Percentiles rank a stretch among this genome's conserved stretches.
Conservation (phyloP, 345 rosid species). For the Citropsis articulata region DNA sequence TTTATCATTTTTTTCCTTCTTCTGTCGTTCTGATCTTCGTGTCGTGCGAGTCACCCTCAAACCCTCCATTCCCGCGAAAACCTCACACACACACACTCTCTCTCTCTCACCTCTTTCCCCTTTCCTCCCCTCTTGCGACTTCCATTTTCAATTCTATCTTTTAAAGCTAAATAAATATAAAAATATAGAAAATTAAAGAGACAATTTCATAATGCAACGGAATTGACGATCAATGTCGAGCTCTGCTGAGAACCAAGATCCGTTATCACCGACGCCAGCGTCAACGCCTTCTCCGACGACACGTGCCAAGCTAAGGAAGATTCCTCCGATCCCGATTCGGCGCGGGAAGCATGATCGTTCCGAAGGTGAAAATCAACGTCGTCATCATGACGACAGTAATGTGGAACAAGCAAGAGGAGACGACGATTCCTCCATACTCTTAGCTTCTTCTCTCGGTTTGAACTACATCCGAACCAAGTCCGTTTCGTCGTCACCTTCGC, state of each 20-base stretch:
- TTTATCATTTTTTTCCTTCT: not conserved
- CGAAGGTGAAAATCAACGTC: not conserved
- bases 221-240: slow-evolving; percentile 24
- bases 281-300: slow-evolving; percentile 22
- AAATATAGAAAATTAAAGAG: too few species aligned
- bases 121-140: slow-evolving; percentile 6
- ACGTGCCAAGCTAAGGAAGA: slow-evolving; percentile 56
- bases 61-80: slow-evolving; percentile 59
- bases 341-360: slow-evolving; percentile 22
- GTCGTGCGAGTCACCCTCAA: slow-evolving; percentile 24
- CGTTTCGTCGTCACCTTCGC: slow-evolving; percentile 41
- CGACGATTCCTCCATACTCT: slow-evolving; percentile 37
- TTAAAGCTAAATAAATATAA: not conserved
- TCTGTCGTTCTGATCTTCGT: too few species aligned
- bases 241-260: slow-evolving; percentile 23
- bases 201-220: not conserved
- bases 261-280: slow-evolving; percentile 11
- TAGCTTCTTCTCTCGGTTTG: slow-evolving; percentile 63
- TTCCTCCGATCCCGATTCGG: slow-evolving; percentile 51
- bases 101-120: slow-evolving; percentile 5
- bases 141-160: not conserved
- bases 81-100: slow-evolving; percentile 30
- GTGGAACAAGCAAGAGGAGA: slow-evolving; percentile 7
- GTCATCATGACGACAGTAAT: not conserved
- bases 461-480: slow-evolving; percentile 81